Conservation (phyloP, 139 green algal species). For the Coccomyxa sp. region DNA sequence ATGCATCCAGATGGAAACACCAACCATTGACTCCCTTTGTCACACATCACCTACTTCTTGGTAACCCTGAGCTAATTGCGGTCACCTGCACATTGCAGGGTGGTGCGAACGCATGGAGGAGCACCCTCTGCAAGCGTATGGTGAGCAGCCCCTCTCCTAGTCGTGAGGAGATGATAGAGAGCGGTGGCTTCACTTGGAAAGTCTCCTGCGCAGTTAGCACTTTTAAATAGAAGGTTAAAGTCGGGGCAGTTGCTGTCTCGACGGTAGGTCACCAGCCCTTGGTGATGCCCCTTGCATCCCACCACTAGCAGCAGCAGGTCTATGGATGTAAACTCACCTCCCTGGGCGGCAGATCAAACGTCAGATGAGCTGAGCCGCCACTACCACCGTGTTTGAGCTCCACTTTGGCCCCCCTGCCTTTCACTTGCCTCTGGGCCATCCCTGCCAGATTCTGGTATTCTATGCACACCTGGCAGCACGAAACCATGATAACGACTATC, state of each 20-base stretch:
- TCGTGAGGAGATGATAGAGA: neutral
- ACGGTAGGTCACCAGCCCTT: neutral
- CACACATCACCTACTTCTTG: too few species aligned
- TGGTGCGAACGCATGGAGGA: neutral
- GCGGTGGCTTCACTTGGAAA: slow-evolving; percentile 11
- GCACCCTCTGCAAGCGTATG: neutral
- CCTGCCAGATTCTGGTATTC: too few species aligned
- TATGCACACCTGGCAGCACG: too few species aligned
- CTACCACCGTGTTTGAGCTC: neutral
- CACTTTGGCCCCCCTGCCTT: neutral
- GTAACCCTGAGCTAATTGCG: too few species aligned
- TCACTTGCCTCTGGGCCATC: neutral
- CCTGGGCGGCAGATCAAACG: neutral
- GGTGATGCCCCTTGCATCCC: neutral
- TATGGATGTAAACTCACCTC: neutral
- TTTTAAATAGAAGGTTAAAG: neutral
- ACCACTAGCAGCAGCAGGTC: neutral
- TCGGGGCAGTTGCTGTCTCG: too few species aligned
- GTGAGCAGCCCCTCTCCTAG: neutral
- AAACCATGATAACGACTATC: too few species aligned
- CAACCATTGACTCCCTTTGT: too few species aligned
- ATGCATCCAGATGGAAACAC: too few species aligned
- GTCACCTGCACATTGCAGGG: neutral
- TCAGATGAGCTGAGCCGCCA: neutral
- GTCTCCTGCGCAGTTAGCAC: neutral